Conservation (phyloP, 805 yeast species). For the Monosporozyma siamensis region DNA sequence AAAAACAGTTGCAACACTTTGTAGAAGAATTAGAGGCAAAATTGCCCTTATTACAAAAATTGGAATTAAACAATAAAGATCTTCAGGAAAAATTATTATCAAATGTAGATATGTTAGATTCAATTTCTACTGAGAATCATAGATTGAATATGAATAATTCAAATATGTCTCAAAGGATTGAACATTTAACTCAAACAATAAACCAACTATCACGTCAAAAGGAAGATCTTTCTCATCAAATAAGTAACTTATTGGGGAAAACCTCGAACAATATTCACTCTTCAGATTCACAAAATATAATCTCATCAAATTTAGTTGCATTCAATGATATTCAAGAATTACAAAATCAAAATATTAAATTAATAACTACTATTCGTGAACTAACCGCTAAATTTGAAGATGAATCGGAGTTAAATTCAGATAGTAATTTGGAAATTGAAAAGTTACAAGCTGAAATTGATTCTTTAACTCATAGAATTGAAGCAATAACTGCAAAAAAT, state of each 20-base stretch:
- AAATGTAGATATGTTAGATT: background rate
- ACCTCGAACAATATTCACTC: constrained; percentile 31
- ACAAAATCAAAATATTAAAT: constrained; percentile 64
- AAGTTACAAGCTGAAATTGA: constrained; percentile 41
- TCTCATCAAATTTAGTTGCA: constrained; percentile 62
- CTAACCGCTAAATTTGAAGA: constrained; percentile 63
- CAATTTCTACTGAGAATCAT: constrained; percentile 40
- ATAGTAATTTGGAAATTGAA: background rate
- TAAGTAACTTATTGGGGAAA: constrained; percentile 51
- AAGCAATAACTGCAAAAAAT: constrained; percentile 50
- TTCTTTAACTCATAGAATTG: constrained; percentile 39
- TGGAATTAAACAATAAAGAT: constrained; percentile 47
- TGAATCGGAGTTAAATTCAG: background rate
- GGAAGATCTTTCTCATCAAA: constrained; percentile 73
- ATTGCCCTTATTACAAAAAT: constrained; percentile 65
- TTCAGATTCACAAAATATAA: constrained; percentile 62
- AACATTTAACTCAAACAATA: constrained; percentile 32
- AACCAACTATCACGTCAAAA: constrained; percentile 50
- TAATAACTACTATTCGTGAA: constrained; percentile 58
- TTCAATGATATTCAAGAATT: constrained; percentile 61
- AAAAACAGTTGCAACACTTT: constrained; percentile 60
- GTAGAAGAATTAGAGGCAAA: constrained; percentile 68
- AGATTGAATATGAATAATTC: constrained; percentile 24
- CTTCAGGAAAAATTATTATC: constrained; percentile 33
- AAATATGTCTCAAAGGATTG: constrained; percentile 16